phyloP scores from a whole-genome alignment of 1,139 yeast species.

The Suhomyces panamericanus region DNA sequence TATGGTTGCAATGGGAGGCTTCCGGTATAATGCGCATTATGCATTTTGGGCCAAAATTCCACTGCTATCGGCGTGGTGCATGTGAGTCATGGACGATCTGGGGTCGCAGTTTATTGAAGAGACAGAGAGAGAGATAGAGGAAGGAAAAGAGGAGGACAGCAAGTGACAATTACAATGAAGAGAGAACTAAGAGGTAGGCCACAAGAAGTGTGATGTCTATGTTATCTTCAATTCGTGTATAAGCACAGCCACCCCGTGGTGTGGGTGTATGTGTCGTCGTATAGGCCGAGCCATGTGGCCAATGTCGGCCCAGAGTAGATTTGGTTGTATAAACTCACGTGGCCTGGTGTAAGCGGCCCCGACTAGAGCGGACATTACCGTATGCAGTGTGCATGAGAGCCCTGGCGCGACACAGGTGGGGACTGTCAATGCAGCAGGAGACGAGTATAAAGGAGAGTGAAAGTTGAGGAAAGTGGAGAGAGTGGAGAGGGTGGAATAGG shows the following conservation, averaged over 20 bases:
- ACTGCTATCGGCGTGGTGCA: conserved; percentile 9
- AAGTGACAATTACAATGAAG: too few relatives aligned
- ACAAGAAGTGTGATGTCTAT: too few relatives aligned
- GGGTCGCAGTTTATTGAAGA: not conserved
- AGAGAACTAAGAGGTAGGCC: too few relatives aligned
- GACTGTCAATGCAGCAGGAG: not conserved
- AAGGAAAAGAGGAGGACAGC: not conserved
- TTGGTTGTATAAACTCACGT: conserved; percentile 10
- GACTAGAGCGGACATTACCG: not conserved
- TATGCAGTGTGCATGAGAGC: conserved; percentile 1
- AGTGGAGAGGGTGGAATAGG: too few relatives aligned
- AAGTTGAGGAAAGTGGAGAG: too few relatives aligned
- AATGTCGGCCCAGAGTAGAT: not conserved
- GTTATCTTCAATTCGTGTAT: too few relatives aligned
- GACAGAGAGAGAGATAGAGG: not conserved
- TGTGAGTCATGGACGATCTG: conserved; percentile 9
- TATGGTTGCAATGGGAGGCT: not conserved
- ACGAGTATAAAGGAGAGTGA: too few relatives aligned
- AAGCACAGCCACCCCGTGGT: too few relatives aligned
- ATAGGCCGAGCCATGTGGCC: too few relatives aligned
- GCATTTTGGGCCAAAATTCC: not conserved
- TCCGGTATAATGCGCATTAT: not conserved
- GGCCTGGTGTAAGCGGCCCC: conserved; percentile 12
- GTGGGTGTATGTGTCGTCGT: too few relatives aligned
- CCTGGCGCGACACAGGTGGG: not conserved